Base-by-base conservation (phyloP, 2,329 filamentous ascomycete species). In the Neonectria punicea region DNA sequence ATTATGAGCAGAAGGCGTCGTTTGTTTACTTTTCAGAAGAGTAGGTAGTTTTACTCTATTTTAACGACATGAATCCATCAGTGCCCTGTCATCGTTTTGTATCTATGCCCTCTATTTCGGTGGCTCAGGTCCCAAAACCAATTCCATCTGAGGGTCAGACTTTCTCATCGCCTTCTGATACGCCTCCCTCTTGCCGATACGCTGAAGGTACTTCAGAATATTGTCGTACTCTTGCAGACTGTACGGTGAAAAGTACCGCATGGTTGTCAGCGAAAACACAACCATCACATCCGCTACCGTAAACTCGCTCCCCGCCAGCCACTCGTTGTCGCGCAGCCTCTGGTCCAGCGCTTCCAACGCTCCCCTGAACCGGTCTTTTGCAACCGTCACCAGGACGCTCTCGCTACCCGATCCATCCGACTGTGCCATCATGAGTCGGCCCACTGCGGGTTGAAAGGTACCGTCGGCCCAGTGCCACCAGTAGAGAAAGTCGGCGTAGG, bases 231-330 rank as follows among this genome's bases (percentile, higher is more conserved):
- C 74, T 2, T 64, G 68, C 53, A 88, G 67, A 55, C 81, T 78
- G 50, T 78, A 80, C 1, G 81, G 80, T 25, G 77, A 76, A 67
- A 87, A 90, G 53, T 81, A 79, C 16, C 90, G 80, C 82, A 88
- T 84, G 2, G 88, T 92, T 1, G 89, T 90, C 39, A 92, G 77
- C 14, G 82, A 80, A 71, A 86, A 90, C 0, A 89, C 82, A 5
- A 79, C 80, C 88, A 92, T 91, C 43, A 91, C 80, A 76, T 93
- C 90, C 1, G 90, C 90, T 1, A 82, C 87, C 0, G 87, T 91
- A 63, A 92, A 87, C 55, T 89, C 81, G 0, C 83, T 78, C 2
- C 90, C 90, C 0, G 86, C 88, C 20, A 92, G 77, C 81, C 84
- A 92, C 7, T 79, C 73, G 39, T 80, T 84, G 1, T 76, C 65